Evolutionary conservation across 805 yeast genomes (phyloP).

Genomic region (Schizosaccharomyces osmophilus): DNA sequence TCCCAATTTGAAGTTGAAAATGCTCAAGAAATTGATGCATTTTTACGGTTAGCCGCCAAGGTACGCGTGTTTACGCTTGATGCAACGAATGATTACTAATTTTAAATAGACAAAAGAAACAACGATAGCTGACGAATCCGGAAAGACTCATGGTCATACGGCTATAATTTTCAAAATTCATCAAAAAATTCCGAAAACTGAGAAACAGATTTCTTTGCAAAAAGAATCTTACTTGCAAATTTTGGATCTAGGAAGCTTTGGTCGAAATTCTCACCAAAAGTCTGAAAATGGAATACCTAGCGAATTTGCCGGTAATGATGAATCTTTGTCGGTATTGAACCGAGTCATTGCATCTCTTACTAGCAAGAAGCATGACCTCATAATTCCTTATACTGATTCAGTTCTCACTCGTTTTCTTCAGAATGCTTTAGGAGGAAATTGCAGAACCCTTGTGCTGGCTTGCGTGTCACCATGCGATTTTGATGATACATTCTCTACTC

Average conservation of each 20-base stretch:
- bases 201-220: too few species aligned
- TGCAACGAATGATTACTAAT: too few species aligned
- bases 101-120: too few species aligned
- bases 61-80: background rate
- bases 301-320: background rate
- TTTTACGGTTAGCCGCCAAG: background rate
- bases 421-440: slow-evolving; percentile 79
- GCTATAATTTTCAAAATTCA: too few species aligned
- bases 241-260: background rate
- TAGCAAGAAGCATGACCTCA: background rate
- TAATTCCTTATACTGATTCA: slow-evolving; percentile 74
- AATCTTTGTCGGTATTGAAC: background rate
- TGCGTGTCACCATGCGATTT: slow-evolving; percentile 49
- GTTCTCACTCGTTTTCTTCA: slow-evolving; percentile 67
- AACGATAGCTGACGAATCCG: too few species aligned
- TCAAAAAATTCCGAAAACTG: too few species aligned
- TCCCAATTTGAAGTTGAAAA: background rate
- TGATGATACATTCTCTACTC: background rate
- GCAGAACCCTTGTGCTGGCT: slow-evolving; percentile 88
- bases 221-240: background rate
- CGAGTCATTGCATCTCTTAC: background rate
- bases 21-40: background rate
- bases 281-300: background rate
- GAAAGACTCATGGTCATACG: too few species aligned
- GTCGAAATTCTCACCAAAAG: background rate